phyloP scores from a whole-genome alignment of 495 filamentous ascomycete genomes.

The Annulohypoxylon nitens region DNA sequence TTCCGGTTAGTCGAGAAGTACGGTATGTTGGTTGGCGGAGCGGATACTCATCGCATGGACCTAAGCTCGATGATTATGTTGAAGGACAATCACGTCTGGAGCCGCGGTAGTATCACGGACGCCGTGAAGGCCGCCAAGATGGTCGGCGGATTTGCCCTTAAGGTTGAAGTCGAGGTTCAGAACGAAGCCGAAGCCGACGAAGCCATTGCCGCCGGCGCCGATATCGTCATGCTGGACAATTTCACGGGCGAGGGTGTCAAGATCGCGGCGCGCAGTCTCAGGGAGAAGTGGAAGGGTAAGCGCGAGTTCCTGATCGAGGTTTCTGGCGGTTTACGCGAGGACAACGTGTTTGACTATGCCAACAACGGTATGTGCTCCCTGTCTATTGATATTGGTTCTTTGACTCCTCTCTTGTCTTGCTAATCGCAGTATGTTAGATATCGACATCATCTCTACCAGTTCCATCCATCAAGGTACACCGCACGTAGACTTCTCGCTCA shows the following conservation, averaged over 20 bases:
- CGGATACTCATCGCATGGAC: constrained; percentile 92
- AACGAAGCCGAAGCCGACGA: constrained; percentile 88
- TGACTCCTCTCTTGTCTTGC: constrained; percentile 1
- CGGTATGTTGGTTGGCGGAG: constrained; percentile 92
- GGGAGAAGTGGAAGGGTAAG: constrained; percentile 78
- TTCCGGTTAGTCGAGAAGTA: constrained; percentile 98
- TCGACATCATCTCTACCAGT: constrained; percentile 95
- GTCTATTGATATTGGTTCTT: neutral
- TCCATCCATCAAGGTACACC: constrained; percentile 95
- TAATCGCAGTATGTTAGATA: constrained; percentile 64
- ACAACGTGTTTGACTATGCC: constrained; percentile 83
- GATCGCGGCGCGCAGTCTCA: constrained; percentile 76
- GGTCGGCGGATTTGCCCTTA: constrained; percentile 87
- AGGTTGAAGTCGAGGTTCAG: constrained; percentile 96
- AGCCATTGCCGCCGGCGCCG: constrained; percentile 89
- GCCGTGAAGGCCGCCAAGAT: constrained; percentile 87
- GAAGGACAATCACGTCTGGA: constrained; percentile 98
- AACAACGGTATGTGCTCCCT: constrained; percentile 69
- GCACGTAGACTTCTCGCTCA: constrained; percentile 95
- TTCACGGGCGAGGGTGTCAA: constrained; percentile 82
- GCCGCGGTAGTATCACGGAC: constrained; percentile 82
- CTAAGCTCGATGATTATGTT: constrained; percentile 96
- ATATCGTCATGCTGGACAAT: constrained; percentile 98
- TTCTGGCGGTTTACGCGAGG: constrained; percentile 87
- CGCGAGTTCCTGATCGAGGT: constrained; percentile 85